Base-by-base conservation (phyloP, 2,329 filamentous ascomycete genomes). In the Neopestalotiopsis sp. region DNA sequence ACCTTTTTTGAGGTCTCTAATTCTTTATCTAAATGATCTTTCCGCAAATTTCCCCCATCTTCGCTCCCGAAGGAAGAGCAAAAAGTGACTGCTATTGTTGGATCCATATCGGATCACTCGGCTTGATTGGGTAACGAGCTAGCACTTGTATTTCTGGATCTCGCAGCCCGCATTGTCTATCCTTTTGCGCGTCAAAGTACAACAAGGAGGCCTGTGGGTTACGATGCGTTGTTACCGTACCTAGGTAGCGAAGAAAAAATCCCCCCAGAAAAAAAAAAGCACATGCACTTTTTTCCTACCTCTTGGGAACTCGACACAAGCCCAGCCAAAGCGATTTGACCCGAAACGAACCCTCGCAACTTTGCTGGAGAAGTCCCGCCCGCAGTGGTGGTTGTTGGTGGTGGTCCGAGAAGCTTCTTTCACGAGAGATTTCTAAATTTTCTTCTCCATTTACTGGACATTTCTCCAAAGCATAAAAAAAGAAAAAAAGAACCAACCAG, bases 121-220 rank as follows among this genome's bases (percentile, higher is more conserved):
- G 45, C 45, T 53, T 53, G 45, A 53, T 53, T 53, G 45, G 45
- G 45, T 53, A 24, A 24, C 45, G n/a, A 53, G 45, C 45, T 53
- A 28, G 24, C 24, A 24, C 45, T 53, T 53, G 14, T 53, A 20
- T 53, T 28, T 53, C 45, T 53, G 45, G 45, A 53, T 20, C 45
- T 53, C 17, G 45, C 45, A 53, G 45, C 17, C 17, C 45, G 45
- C 45, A 53, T 53, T 53, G 45, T 53, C 45, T n/a, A 20, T 10
- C 17, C 24, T 53, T 20, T 20, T 24, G 45, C 34, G 34, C 34
- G 34, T 38, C 34, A 38, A 10, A 38, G 34, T 38, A 38, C 34
- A 7, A 10, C 34, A 7, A 38, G 34, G 34, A 38, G 34, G 45
- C 45, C 45, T 53, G 45, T 53, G 45, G 45, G n/a, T 53, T 53